Conservation (phyloP, 2,329 filamentous ascomycete genomes). For the Sclerotinia minor region DNA sequence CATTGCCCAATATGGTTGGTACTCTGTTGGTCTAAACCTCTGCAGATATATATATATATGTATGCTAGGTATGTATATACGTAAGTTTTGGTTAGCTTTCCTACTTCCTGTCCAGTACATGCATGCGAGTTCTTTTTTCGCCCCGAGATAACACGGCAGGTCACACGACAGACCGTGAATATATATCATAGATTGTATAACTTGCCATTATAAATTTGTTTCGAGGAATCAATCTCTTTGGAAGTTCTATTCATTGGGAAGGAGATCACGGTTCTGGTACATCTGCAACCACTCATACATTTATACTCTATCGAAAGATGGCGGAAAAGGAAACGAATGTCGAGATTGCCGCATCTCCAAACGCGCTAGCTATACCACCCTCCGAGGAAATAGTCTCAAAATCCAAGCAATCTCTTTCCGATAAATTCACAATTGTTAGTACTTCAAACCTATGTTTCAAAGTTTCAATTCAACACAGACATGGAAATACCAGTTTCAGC, state of each 20-base stretch:
- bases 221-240: not conserved
- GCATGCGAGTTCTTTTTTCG: not conserved
- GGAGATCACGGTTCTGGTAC: no score
- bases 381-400: constrained; percentile 28
- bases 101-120: not conserved
- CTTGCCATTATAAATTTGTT: not conserved
- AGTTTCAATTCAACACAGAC: no score
- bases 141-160: not conserved
- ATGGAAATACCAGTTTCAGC: no score
- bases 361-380: not conserved
- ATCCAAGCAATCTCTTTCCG: constrained; percentile 36
- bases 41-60: no score
- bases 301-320: not conserved
- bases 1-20: not conserved
- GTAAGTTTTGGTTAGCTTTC: no score
- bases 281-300: not conserved
- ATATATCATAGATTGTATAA: no score
- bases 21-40: not conserved
- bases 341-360: not conserved
- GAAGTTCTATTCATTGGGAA: not conserved
- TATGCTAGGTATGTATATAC: no score
- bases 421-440: constrained; percentile 38
- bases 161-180: not conserved
- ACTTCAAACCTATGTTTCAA: no score
- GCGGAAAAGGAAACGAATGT: not conserved